Base-by-base conservation (phyloP, 2,329 filamentous ascomycete genomes). In the Allantophomopsis lycopodina region DNA sequence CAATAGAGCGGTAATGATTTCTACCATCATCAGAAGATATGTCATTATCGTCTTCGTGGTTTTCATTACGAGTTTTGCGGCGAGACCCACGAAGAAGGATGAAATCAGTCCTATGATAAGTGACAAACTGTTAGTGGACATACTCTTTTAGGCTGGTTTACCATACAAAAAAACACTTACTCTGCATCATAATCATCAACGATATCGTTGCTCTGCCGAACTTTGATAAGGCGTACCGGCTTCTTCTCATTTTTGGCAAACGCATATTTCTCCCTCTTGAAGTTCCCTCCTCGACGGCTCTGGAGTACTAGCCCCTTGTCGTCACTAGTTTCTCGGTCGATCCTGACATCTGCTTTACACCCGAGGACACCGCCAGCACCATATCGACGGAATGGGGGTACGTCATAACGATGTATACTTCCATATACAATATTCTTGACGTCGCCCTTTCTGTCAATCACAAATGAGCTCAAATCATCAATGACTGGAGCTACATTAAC, bases 391-490 rank as follows among this genome's bases (percentile, higher is more conserved):
- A 93, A 95, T 2, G 60, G 51, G 0, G 87, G 86, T 10, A 93
- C 61, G 40, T 70, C 72, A 46, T 82, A 83, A 30, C 73, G 74
- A 54, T 94, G 77, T 32, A 83, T 68, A 20, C 73, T 71, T 2
- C 83, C 84, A 55, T 88, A 95, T 18, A 71, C 70, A 35, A 81
- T 58, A 47, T 91, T 86, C 36, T 86, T 69, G 4, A 69, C 64
- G 51, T 96, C 89, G 0, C 89, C 88, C 51, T 76, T 77, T 33
- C 65, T 74, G 58, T 96, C 89, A 38, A 83, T 51, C 35, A 74
- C 50, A 55, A 74, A 88, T 3, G 69, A 53, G 32, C 51, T 54
- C n/a, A 32, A 12, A 32, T 50, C 43, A 18, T 43, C 40, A 12
- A 52, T 51, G 12, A 18, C 20, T 39, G 20, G 38, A 30, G 15